Evolutionary conservation across 495 filamentous ascomycete genomes (phyloP).

Genomic region (Xylaria intraflava): DNA sequence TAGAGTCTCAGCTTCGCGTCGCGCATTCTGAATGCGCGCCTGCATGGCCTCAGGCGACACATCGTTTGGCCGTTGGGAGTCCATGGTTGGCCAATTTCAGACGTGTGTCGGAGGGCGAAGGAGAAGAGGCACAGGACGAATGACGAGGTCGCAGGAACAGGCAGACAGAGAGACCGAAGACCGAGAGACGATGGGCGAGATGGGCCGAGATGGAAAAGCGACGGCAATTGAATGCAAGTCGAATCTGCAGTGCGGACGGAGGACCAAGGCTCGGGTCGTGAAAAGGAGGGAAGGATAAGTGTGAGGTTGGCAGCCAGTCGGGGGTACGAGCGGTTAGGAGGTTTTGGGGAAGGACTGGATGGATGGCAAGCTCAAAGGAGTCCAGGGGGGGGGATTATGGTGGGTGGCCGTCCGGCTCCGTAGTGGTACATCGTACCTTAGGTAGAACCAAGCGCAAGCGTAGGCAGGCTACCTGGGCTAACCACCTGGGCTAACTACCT

Average conservation of each 20-base stretch:
- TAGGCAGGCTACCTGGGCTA: too few relatives aligned
- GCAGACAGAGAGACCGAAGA: conserved; percentile 14
- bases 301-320: conserved; percentile 30
- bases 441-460: not conserved
- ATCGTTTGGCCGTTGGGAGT: conserved; percentile 47
- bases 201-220: conserved; percentile 13
- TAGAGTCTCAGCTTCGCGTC: conserved; percentile 93
- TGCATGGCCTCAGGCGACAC: conserved; percentile 58
- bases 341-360: conserved; percentile 11
- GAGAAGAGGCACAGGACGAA: conserved; percentile 17
- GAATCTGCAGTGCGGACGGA: conserved; percentile 10
- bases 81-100: conserved; percentile 30
- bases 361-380: conserved; percentile 9
- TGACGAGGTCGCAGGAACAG: conserved; percentile 21
- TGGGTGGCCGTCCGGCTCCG: not conserved
- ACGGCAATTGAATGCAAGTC: conserved; percentile 12
- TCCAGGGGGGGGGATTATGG: not conserved
- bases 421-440: too few relatives aligned
- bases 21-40: conserved; percentile 84
- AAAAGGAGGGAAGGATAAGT: conserved; percentile 26
- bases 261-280: conserved; percentile 24
- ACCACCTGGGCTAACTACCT: not conserved
- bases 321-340: conserved; percentile 27
- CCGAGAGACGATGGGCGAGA: conserved; percentile 18
- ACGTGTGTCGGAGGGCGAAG: conserved; percentile 21